Evolutionary conservation across 2,329 filamentous ascomycete genomes (phyloP), one percentile per base, ranked within the genome.

Genomic region (Akanthomyces dipterigenus): DNA sequence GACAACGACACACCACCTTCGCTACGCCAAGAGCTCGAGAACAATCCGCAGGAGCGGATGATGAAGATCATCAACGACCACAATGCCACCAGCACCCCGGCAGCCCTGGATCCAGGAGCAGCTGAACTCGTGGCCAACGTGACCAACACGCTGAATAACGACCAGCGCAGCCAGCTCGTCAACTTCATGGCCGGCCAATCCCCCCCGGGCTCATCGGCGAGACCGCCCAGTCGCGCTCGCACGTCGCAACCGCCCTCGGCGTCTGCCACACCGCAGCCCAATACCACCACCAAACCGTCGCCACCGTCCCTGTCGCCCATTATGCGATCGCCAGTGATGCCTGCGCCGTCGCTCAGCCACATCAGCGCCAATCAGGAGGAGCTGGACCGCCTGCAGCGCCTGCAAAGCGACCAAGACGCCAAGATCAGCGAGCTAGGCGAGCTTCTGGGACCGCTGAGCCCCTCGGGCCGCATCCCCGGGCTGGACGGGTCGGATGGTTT

Each of bases 361-460:
- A 83, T 95, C 64, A 83, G 81, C 50, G 83, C 83, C 63, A 93
- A 88, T 5, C 82, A 88, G 64, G 80, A 88, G 16, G 89, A 96
- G 64, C 83, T 97, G 31, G 90, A 95, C 56, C 82, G 89, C 34
- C 80, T 98, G 2, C 85, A 90, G 64, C 88, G 87, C 48, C 79
- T 96, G 68, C 90, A 96, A 70, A 84, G 85, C 26, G 87, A 93
- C 63, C 92, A 96, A 69, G 87, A 89, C 63, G 82, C 82, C 53
- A 88, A 89, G 54, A 88, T 97, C 1, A 85, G 90, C 64, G 86
- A 90, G 62, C 79, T 97, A 11, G 86, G 86, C 56, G 86, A 85
- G 60, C 77, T 91, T 18, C 81, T 97, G 8, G 87, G 89, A 7
- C 92, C 92, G 0, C 80, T 96, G 14, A 93, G 88, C 68, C 92